phyloP scores from a whole-genome alignment of 129 eudicot species.

The Mikania micrantha region DNA sequence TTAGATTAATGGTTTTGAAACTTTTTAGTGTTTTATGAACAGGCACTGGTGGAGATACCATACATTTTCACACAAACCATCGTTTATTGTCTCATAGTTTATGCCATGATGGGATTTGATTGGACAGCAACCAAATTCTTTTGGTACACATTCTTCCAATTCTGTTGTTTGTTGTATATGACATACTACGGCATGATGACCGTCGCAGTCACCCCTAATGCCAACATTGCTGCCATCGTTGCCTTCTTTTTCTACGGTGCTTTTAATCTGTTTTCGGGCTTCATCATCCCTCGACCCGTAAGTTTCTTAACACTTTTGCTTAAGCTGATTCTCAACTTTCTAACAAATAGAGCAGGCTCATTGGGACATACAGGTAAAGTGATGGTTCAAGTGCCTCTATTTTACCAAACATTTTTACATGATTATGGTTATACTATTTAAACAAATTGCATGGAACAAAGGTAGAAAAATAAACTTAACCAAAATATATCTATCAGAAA shows the following conservation, averaged over 20 bases:
- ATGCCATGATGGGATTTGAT: slow-evolving; percentile 43
- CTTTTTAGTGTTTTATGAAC: neutral
- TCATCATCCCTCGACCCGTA: slow-evolving; percentile 36
- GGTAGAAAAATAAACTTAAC: no score
- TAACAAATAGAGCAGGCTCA: no score
- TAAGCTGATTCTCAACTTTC: neutral
- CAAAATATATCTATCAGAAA: no score
- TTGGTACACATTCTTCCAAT: slow-evolving; percentile 34
- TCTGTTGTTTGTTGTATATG: slow-evolving; percentile 37
- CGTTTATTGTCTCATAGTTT: slow-evolving; percentile 28
- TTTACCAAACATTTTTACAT: no score
- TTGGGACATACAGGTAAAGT: no score
- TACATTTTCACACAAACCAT: slow-evolving; percentile 25
- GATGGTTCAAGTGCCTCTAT: no score
- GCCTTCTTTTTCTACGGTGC: slow-evolving; percentile 30
- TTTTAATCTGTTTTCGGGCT: slow-evolving; percentile 42
- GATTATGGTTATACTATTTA: no score
- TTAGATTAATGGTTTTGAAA: neutral
- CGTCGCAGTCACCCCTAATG: slow-evolving; percentile 36
- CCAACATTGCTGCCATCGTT: slow-evolving; percentile 33
- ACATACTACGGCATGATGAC: slow-evolving; percentile 48
- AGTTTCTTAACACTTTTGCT: neutral
- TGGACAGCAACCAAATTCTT: slow-evolving; percentile 37
- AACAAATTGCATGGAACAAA: no score
- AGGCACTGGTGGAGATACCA: slow-evolving; percentile 43